Conservation (phyloP, 2,329 filamentous ascomycete genomes). For the Diaporthe sp. region DNA sequence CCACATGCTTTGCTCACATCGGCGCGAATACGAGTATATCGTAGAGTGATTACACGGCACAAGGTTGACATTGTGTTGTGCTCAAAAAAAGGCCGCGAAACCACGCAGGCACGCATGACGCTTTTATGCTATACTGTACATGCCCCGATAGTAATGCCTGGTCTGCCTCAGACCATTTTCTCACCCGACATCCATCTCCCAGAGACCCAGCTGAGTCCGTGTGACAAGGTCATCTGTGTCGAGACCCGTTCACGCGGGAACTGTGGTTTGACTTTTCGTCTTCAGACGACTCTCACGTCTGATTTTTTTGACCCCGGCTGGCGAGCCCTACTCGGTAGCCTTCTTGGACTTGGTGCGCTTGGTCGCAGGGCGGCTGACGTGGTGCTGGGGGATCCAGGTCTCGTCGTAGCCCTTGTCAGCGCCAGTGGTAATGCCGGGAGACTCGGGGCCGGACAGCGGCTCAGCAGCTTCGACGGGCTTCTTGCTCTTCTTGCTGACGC, state of each 20-base stretch:
- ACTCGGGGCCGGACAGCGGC: conserved; percentile 78
- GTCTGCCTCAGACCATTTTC: conserved; percentile 8
- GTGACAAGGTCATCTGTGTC: neutral
- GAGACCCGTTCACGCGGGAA: neutral
- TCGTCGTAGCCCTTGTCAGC: conserved; percentile 85
- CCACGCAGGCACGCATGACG: neutral
- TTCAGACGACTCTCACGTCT: conserved; percentile 8
- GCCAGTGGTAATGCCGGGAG: conserved; percentile 76
- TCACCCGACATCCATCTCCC: neutral
- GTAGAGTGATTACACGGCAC: neutral
- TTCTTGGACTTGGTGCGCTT: conserved; percentile 71
- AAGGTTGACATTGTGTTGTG: conserved; percentile 13
- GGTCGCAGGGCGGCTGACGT: conserved; percentile 87
- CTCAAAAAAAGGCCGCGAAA: conserved; percentile 18
- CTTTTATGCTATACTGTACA: conserved; percentile 32
- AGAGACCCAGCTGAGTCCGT: neutral
- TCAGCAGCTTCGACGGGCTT: conserved; percentile 74
- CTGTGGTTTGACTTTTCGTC: neutral
- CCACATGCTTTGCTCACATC: neutral
- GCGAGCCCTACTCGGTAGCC: conserved; percentile 47
- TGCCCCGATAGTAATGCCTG: conserved; percentile 27
- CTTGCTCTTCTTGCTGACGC: conserved; percentile 72
- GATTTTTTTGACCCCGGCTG: neutral
- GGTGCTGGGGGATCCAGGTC: conserved; percentile 92
- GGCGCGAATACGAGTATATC: neutral